Base-by-base conservation (phyloP, 1,139 yeast genomes). In the Pichia sp. region DNA sequence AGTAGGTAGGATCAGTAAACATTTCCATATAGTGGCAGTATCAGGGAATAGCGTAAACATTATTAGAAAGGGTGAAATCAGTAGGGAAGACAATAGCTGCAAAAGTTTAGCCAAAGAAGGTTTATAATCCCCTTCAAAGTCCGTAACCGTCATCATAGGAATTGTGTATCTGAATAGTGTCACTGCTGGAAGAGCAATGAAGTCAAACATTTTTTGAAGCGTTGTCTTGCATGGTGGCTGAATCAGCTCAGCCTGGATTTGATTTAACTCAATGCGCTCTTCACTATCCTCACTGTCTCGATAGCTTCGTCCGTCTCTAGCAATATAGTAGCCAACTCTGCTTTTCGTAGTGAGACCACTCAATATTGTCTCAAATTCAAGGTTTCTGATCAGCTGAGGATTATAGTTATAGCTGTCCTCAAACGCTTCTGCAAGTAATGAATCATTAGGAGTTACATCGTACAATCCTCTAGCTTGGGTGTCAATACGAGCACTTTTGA, bases 361-460 rank as follows among this genome's bases (percentile, higher is more conserved):
- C 17, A 53, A 39, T 8, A 53, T 47, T 1, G 51, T 40, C 5
- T 51, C 52, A 36, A 54, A 51, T 27, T 52, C 56, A 6, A 52
- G 34, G 29, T 47, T 50, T 35, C 48, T 46, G 12, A 54, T 37
- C 11, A 53, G 41, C 19, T 48, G 46, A 1, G 57, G 58, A 26
- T 51, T 53, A 37, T 47, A 54, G 10, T 44, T 39, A 32, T 51
- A 54, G 12, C 45, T 42, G 27, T 54, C 55, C 29, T 52, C 51
- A n/a, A n/a, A n/a, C n/a, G n/a, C n/a, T 14, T 25, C 6, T 9
- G 8, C 11, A 9, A 11, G 8, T 2, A 49, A 26, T n/a, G n/a
- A n/a, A n/a, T n/a, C n/a, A n/a, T n/a, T n/a, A n/a, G n/a, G n/a
- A n/a, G n/a, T n/a, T n/a, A n/a, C n/a, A 33, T 50, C 47, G 34